These are phyloP conservation scores for Ophiostoma triangulosporum DNA, from an alignment of 2,329 filamentous ascomycete species.

Conservation along the genomic window DNA sequence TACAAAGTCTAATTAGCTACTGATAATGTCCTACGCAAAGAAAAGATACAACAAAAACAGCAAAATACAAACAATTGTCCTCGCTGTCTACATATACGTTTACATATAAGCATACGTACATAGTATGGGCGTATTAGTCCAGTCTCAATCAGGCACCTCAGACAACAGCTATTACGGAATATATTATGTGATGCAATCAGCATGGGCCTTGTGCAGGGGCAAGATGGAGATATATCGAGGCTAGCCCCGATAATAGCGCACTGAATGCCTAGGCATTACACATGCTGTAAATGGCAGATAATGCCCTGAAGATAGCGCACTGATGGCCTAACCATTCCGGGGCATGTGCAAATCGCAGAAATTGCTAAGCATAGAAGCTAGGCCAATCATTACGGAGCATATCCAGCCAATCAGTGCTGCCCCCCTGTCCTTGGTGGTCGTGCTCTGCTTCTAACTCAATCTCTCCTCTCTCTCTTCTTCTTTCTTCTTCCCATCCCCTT, in stretches of 20 bases:
- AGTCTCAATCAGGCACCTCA: neutral
- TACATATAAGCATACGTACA: too few relatives aligned
- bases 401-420: neutral
- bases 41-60: too few relatives aligned
- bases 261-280: too few relatives aligned
- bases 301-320: neutral
- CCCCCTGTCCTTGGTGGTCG: neutral
- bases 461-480: neutral
- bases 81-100: too few relatives aligned
- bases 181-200: neutral
- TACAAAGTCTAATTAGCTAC: too few relatives aligned
- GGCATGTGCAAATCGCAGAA: slow-evolving; percentile 1
- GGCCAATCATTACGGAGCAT: slow-evolving; percentile 3
- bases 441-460: neutral
- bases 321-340: too few relatives aligned
- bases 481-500: slow-evolving; percentile 1
- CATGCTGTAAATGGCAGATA: neutral
- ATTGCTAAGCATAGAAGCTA: slow-evolving; percentile 7
- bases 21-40: too few relatives aligned
- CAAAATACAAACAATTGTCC: too few relatives aligned
- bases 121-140: too few relatives aligned
- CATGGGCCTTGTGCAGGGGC: slow-evolving; percentile 1
- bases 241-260: neutral
- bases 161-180: too few relatives aligned
- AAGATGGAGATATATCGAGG: neutral